Conservation (phyloP, 2,329 filamentous ascomycete species). For the Colletotrichum costaricense region DNA sequence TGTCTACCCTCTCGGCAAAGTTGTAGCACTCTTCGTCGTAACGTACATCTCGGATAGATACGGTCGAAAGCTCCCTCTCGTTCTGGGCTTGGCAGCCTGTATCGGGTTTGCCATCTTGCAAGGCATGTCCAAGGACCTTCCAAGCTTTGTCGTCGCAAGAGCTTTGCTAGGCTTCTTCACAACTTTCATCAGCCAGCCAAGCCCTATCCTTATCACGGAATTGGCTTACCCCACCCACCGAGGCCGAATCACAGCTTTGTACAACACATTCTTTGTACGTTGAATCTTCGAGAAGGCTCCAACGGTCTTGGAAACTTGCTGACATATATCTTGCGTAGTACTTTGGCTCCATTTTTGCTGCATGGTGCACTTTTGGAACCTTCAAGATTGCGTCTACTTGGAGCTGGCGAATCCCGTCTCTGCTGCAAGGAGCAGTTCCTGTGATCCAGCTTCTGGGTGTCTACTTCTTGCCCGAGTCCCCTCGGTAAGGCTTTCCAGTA, state of each 20-base stretch:
- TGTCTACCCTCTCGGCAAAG: constrained; percentile 27
- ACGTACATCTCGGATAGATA: constrained; percentile 45
- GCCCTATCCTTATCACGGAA: constrained; percentile 48
- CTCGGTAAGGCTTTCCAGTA: constrained; percentile 39
- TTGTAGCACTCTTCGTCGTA: constrained; percentile 24
- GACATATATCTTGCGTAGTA: constrained; percentile 41
- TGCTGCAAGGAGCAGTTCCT: constrained; percentile 54
- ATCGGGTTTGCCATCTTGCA: constrained; percentile 45
- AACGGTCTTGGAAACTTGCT: neutral
- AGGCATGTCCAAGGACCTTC: constrained; percentile 34
- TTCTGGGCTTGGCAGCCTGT: constrained; percentile 44
- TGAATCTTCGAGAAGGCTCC: no score
- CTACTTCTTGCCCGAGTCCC: constrained; percentile 66
- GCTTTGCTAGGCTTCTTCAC: constrained; percentile 48
- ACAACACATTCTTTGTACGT: constrained; percentile 52
- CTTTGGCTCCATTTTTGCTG: constrained; percentile 46
- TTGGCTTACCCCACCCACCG: constrained; percentile 49
- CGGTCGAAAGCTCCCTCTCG: constrained; percentile 47
- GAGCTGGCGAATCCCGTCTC: constrained; percentile 42
- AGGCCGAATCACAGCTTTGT: constrained; percentile 48
- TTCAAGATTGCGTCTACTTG: constrained; percentile 46
- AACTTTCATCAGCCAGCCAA: constrained; percentile 42
- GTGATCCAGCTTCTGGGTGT: constrained; percentile 18
- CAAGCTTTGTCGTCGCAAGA: constrained; percentile 47
- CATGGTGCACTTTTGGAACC: constrained; percentile 43